Percentiles rank a stretch among this genome's conserved stretches.
These are phyloP conservation scores for Pythium sukuiense DNA, from an alignment of 352 stramenopile species.

Conservation along the genomic window DNA sequence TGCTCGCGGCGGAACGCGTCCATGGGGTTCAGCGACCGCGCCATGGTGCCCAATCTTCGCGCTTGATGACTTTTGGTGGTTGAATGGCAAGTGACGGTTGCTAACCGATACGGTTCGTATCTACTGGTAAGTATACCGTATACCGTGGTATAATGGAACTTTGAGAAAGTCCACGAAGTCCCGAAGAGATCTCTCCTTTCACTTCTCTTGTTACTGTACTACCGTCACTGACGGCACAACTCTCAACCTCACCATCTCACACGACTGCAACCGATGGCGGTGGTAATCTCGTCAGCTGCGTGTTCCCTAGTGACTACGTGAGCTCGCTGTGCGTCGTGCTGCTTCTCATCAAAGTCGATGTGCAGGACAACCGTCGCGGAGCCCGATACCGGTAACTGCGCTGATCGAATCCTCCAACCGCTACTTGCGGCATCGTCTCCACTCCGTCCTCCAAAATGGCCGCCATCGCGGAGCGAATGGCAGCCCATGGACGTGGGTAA, in stretches of 20 bases:
- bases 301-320: too few species aligned
- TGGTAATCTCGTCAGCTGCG: too few species aligned
- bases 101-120: neutral
- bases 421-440: neutral
- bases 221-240: too few species aligned
- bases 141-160: neutral
- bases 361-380: neutral
- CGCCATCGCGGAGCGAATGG: too few species aligned
- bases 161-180: too few species aligned
- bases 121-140: neutral
- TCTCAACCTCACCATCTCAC: too few species aligned
- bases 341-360: neutral
- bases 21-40: conserved; percentile 67
- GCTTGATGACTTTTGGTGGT: neutral
- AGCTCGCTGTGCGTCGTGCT: neutral
- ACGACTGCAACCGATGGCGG: too few species aligned
- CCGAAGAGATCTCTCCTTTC: too few species aligned
- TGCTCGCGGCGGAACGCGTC: conserved; percentile 72
- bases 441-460: neutral
- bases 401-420: neutral
- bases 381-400: neutral
- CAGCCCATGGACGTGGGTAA: neutral
- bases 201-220: too few species aligned
- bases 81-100: neutral
- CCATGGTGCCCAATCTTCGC: conserved; percentile 32